Evolutionary conservation across 1,139 yeast genomes (phyloP).

Genomic region (Geotrichum klebahnii): DNA sequence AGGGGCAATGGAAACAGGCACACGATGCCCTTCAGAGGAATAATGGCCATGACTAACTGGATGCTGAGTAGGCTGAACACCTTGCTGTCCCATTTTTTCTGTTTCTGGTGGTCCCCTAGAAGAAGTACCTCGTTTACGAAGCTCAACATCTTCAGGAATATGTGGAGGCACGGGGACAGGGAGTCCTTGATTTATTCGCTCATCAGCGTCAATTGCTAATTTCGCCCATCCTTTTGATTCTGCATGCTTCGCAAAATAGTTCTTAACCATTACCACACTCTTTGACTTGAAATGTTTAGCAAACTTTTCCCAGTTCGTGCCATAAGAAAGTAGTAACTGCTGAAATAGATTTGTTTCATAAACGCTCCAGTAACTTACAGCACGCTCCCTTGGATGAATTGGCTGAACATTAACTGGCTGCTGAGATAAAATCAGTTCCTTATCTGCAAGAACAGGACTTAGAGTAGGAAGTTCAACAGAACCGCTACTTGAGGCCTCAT

Average conservation of each 20-base stretch:
- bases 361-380: constrained; percentile 78
- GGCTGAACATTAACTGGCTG: not conserved
- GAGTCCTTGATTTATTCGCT: constrained; percentile 24
- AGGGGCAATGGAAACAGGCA: not conserved
- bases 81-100: no score
- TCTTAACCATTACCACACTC: constrained; percentile 82
- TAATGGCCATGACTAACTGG: not conserved
- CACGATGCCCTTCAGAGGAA: not conserved
- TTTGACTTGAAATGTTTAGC: constrained; percentile 70
- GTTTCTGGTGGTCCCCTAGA: not conserved
- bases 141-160: constrained; percentile 17
- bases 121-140: constrained; percentile 5
- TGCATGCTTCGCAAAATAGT: constrained; percentile 69
- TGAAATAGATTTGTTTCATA: constrained; percentile 75
- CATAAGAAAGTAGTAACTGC: constrained; percentile 55
- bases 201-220: constrained; percentile 44
- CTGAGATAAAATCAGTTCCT: no score
- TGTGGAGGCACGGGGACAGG: constrained; percentile 28
- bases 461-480: not conserved
- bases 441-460: constrained; percentile 1
- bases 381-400: constrained; percentile 5
- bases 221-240: constrained; percentile 59
- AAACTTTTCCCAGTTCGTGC: constrained; percentile 77
- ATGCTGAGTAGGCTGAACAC: no score
- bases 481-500: no score